These are phyloP conservation scores for Zoysia pacifica DNA, from an alignment of 176 grass and related monocot genomes.

Conservation along the genomic window DNA sequence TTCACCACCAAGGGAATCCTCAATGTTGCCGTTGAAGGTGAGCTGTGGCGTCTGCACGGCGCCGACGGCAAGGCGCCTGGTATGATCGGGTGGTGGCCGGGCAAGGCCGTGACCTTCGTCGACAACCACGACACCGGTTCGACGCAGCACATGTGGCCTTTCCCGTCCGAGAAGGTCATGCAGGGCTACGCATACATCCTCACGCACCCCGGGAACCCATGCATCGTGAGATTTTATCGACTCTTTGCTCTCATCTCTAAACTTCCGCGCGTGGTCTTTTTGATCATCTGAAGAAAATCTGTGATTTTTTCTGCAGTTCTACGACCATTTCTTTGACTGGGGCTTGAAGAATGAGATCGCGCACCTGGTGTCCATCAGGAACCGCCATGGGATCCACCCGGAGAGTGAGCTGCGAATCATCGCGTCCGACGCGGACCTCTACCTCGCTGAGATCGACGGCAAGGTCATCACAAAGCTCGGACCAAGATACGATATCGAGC, in stretches of 20 bases:
- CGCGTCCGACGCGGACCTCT: slow-evolving; percentile 62
- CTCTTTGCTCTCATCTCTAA: not conserved
- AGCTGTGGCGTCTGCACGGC: slow-evolving; percentile 59
- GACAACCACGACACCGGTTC: slow-evolving; percentile 92
- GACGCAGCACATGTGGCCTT: slow-evolving; percentile 74
- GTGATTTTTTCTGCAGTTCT: slow-evolving; percentile 47
- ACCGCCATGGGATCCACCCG: slow-evolving; percentile 45
- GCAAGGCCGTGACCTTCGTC: slow-evolving; percentile 76
- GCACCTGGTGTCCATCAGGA: slow-evolving; percentile 54
- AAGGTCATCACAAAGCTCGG: slow-evolving; percentile 66
- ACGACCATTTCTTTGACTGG: slow-evolving; percentile 82
- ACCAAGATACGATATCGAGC: slow-evolving; percentile 33
- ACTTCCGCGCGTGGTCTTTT: not conserved
- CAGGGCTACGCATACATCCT: slow-evolving; percentile 95
- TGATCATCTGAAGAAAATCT: not conserved
- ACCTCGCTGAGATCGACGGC: slow-evolving; percentile 66
- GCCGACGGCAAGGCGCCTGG: slow-evolving; percentile 63
- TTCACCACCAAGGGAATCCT: slow-evolving; percentile 83
- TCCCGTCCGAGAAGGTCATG: slow-evolving; percentile 82
- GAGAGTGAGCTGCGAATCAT: slow-evolving; percentile 62
- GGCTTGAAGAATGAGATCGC: slow-evolving; percentile 61
- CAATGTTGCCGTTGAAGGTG: slow-evolving; percentile 64
- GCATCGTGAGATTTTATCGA: slow-evolving; percentile 56
- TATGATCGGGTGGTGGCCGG: slow-evolving; percentile 67
- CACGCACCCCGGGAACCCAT: slow-evolving; percentile 74